phyloP scores from a whole-genome alignment of 1,284 basidiomycete genomes.

The Sparassis latifolia region DNA sequence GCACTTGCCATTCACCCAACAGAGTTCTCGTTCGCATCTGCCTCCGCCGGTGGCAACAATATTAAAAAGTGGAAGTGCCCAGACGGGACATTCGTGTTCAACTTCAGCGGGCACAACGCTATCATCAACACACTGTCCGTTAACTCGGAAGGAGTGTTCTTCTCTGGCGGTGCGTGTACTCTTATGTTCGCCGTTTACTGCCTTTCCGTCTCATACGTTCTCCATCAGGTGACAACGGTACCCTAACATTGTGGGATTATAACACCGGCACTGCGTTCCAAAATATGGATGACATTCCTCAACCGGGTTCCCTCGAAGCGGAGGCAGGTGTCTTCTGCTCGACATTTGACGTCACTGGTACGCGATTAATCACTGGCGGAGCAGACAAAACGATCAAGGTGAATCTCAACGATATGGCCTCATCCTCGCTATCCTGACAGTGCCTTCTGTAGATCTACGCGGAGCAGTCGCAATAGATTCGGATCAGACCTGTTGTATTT shows the following conservation, averaged over 20 bases:
- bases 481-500: background rate
- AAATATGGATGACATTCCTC: constrained; percentile 88
- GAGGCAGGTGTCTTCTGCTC: constrained; percentile 96
- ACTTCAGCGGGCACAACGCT: constrained; percentile 93
- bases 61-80: constrained; percentile 99
- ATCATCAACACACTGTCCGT: constrained; percentile 96
- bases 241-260: constrained; percentile 91
- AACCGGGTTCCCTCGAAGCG: constrained; percentile 94
- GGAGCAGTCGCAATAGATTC: constrained; percentile 29
- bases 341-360: constrained; percentile 94
- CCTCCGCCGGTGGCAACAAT: constrained; percentile 94
- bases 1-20: constrained; percentile 92
- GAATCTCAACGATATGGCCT: constrained; percentile 8
- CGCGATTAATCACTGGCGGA: constrained; percentile 90
- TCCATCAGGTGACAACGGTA: constrained; percentile 77
- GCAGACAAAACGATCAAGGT: constrained; percentile 99
- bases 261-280: constrained; percentile 94
- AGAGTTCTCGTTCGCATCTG: constrained; percentile 94
- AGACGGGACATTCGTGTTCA: constrained; percentile 91
- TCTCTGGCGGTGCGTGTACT: constrained; percentile 76
- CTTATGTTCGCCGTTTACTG: constrained; percentile 33
- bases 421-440: constrained; percentile 2
- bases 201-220: background rate
- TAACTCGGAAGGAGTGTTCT: constrained; percentile 94
- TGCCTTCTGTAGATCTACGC: constrained; percentile 36